Percentiles rank a stretch among this genome's conserved stretches.
Evolutionary conservation across 306 rosid species (phyloP).

Genomic region (Ziziphus jujuba): DNA sequence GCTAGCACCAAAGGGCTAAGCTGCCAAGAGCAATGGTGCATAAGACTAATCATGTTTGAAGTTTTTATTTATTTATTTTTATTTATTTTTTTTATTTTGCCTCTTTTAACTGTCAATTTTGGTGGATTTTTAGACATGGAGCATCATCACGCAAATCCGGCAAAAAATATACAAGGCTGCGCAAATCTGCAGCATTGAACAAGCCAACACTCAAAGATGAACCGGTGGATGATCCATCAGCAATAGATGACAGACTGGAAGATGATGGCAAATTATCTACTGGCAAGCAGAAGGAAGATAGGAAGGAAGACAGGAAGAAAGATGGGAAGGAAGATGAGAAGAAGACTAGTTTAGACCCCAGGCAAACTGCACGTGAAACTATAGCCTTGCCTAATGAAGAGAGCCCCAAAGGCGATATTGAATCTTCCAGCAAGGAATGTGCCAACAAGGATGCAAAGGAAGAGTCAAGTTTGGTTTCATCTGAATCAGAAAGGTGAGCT

Average conservation of each 20-base stretch:
- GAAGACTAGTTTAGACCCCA: constrained; percentile 21
- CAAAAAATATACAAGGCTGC: constrained; percentile 15
- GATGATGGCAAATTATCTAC: constrained; percentile 22
- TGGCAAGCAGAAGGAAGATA: constrained; percentile 24
- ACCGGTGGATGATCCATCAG: constrained; percentile 19
- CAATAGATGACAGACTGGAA: background rate
- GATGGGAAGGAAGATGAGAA: background rate
- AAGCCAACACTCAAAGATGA: constrained; percentile 16
- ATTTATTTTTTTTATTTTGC: background rate
- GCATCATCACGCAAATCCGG: constrained; percentile 22
- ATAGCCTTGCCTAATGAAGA: constrained; percentile 7
- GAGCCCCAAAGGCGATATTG: constrained; percentile 3
- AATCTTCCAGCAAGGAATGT: constrained; percentile 7
- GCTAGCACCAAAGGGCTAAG: background rate
- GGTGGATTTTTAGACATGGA: constrained; percentile 26
- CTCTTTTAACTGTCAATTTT: constrained; percentile 20
- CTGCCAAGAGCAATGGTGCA: background rate
- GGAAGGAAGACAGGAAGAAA: too few species aligned
- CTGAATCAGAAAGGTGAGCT: constrained; percentile 15
- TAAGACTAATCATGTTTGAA: background rate
- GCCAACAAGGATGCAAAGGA: constrained; percentile 11
- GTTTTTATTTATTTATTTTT: constrained; percentile 2
- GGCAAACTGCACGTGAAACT: constrained; percentile 10
- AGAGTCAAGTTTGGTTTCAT: constrained; percentile 15
- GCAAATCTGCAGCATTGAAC: constrained; percentile 7